A percentile compares a stretch with the other conserved stretches of the same genome.
Evolutionary conservation across 352 stramenopile genomes (phyloP).

Genomic region (Bremia lactucae): DNA sequence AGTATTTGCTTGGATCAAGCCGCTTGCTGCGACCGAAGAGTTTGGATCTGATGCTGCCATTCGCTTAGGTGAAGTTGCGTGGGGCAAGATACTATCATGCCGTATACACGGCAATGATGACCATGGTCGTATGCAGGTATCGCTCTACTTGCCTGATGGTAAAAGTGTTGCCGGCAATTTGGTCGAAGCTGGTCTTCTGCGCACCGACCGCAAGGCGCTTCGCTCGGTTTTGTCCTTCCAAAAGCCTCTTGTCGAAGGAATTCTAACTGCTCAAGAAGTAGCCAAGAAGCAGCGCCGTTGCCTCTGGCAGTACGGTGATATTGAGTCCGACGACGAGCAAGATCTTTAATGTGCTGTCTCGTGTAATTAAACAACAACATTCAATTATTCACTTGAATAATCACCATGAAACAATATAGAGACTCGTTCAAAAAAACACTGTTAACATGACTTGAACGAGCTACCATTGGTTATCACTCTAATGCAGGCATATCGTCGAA

Average conservation of each 20-base stretch:
- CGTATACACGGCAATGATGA: conserved; percentile 64
- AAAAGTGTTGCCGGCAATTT: conserved; percentile 86
- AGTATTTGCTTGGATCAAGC: conserved; percentile 81
- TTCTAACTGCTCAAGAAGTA: conserved; percentile 84
- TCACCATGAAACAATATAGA: background rate
- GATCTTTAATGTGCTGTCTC: conserved; percentile 7
- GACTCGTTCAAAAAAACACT: too few species aligned
- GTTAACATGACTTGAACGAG: too few species aligned
- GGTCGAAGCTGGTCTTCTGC: conserved; percentile 80
- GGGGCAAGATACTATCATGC: conserved; percentile 86
- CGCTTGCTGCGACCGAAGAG: conserved; percentile 76
- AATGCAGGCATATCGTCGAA: conserved; percentile 80
- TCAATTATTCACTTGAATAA: conserved; percentile 47
- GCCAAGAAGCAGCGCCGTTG: conserved; percentile 88
- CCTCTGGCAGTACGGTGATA: conserved; percentile 95
- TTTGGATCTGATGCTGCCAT: conserved; percentile 88
- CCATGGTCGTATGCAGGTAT: conserved; percentile 55
- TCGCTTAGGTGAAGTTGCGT: conserved; percentile 84
- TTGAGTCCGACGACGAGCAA: conserved; percentile 91
- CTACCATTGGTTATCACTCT: conserved; percentile 29
- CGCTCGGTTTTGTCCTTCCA: conserved; percentile 46
- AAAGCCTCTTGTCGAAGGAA: conserved; percentile 81
- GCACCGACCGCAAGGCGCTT: conserved; percentile 77
- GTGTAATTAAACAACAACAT: background rate
- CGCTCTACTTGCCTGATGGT: conserved; percentile 59